Evolutionary conservation across 352 stramenopile genomes (phyloP).

Genomic region (Globisporangium carolinianum): DNA sequence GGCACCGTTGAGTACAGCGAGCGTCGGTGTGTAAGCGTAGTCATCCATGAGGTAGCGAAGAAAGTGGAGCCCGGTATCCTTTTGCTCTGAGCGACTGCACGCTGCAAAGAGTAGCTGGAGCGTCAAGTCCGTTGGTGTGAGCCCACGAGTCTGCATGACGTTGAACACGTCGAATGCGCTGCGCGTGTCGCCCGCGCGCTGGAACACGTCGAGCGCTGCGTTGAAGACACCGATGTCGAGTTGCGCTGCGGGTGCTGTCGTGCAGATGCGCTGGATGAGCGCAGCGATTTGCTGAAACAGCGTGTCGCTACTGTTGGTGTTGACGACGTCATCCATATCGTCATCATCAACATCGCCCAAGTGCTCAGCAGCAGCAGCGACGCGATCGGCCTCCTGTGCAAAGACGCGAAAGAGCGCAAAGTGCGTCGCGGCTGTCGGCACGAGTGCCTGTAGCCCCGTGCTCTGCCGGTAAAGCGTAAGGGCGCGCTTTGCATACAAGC

Average conservation of each 20-base stretch:
- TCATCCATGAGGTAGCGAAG: slow-evolving; percentile 49
- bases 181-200: slow-evolving; percentile 38
- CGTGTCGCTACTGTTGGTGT: slow-evolving; percentile 16
- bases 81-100: slow-evolving; percentile 33
- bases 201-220: slow-evolving; percentile 56
- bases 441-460: slow-evolving; percentile 9
- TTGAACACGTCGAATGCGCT: slow-evolving; percentile 50
- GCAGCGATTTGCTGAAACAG: slow-evolving; percentile 15
- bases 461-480: slow-evolving; percentile 14
- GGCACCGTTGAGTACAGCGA: slow-evolving; percentile 43
- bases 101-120: slow-evolving; percentile 55
- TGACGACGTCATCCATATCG: slow-evolving; percentile 10
- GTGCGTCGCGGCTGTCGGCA: slow-evolving; percentile 26
- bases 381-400: slow-evolving; percentile 25
- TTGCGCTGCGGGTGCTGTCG: slow-evolving; percentile 20
- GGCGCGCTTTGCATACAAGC: slow-evolving; percentile 23
- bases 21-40: slow-evolving; percentile 28
- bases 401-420: slow-evolving; percentile 53
- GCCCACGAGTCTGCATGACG: slow-evolving; percentile 37
- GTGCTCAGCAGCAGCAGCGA: slow-evolving; percentile 4
- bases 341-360: slow-evolving; percentile 5
- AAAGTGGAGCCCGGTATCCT: slow-evolving; percentile 48
- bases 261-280: slow-evolving; percentile 43
- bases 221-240: slow-evolving; percentile 57
- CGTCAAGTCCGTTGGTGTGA: slow-evolving; percentile 37